phyloP scores from a whole-genome alignment of 75 land plant genomes.

The Pinus albicaulis region DNA sequence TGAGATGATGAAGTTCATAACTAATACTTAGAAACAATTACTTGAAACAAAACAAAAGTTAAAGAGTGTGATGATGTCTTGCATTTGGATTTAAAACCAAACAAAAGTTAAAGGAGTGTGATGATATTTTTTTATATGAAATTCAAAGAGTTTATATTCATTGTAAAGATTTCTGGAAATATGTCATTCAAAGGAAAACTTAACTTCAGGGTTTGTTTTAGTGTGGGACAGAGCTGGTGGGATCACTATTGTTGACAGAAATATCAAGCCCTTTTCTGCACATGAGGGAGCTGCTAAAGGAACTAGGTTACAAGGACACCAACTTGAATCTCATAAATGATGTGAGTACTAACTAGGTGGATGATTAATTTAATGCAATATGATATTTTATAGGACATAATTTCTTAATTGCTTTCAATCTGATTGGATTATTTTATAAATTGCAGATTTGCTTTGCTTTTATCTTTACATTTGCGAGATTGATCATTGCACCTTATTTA shows the following conservation, averaged over 20 bases:
- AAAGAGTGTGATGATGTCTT: too few relatives aligned
- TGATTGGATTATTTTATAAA: not conserved
- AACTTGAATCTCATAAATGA: conserved; percentile 66
- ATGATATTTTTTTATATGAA: not conserved
- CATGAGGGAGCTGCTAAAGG: conserved; percentile 85
- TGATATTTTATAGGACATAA: not conserved
- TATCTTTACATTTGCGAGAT: conserved; percentile 73
- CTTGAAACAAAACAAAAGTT: too few relatives aligned
- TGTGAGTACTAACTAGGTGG: conserved; percentile 35
- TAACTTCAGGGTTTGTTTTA: conserved; percentile 13
- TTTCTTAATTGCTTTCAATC: not conserved
- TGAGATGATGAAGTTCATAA: too few relatives aligned
- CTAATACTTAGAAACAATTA: too few relatives aligned
- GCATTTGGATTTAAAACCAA: too few relatives aligned
- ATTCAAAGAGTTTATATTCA: not conserved
- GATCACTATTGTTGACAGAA: conserved; percentile 73
- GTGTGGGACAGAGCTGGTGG: conserved; percentile 94
- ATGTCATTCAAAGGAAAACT: not conserved
- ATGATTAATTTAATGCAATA: not conserved
- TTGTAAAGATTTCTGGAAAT: not conserved
- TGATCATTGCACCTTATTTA: conserved; percentile 74
- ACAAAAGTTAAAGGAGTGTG: too few relatives aligned
- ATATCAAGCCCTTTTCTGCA: conserved; percentile 91
- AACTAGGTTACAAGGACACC: conserved; percentile 77
- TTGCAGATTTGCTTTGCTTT: conserved; percentile 73